Percentiles rank a stretch among this genome's conserved stretches.
Conservation (phyloP, 2,329 filamentous ascomycete genomes). For the Aspergillus ustus region DNA sequence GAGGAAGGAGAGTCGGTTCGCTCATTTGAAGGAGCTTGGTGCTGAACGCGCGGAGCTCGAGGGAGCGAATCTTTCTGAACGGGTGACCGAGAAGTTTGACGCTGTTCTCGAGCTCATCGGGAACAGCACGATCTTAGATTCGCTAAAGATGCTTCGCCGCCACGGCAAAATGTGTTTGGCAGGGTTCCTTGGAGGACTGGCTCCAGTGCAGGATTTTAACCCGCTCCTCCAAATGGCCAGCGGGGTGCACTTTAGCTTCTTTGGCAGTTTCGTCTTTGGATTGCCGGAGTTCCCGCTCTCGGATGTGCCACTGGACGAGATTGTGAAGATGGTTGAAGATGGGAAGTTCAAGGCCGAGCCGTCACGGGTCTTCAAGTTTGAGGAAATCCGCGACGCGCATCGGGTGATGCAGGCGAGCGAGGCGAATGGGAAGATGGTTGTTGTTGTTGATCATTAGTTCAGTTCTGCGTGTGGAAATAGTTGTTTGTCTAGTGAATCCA, state of each 20-base stretch:
- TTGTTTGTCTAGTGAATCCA: not conserved
- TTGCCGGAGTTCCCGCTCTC: conserved; percentile 37
- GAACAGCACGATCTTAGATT: conserved; percentile 46
- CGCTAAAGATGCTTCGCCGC: conserved; percentile 38
- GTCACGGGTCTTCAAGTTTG: conserved; percentile 7
- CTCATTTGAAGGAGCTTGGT: conserved; percentile 34
- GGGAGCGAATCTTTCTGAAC: conserved; percentile 3
- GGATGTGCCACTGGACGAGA: conserved; percentile 45
- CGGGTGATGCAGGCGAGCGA: conserved; percentile 14
- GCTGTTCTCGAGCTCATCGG: conserved; percentile 47
- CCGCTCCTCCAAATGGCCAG: conserved; percentile 51
- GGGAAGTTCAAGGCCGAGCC: conserved; percentile 27
- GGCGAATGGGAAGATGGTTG: conserved; percentile 17
- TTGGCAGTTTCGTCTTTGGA: conserved; percentile 31
- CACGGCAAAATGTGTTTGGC: conserved; percentile 46
- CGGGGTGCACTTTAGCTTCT: conserved; percentile 54
- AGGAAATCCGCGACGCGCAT: conserved; percentile 15
- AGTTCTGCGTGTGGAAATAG: not conserved
- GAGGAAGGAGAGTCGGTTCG: conserved; percentile 35
- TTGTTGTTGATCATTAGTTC: conserved; percentile 1
- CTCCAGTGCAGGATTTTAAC: conserved; percentile 47
- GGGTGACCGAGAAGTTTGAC: conserved; percentile 34
- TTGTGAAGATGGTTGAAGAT: conserved; percentile 43
- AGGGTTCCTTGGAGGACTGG: conserved; percentile 49
- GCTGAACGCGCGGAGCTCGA: conserved; percentile 34